phyloP scores from a whole-genome alignment of 2,329 filamentous ascomycete genomes.

The Alternaria viburni region DNA sequence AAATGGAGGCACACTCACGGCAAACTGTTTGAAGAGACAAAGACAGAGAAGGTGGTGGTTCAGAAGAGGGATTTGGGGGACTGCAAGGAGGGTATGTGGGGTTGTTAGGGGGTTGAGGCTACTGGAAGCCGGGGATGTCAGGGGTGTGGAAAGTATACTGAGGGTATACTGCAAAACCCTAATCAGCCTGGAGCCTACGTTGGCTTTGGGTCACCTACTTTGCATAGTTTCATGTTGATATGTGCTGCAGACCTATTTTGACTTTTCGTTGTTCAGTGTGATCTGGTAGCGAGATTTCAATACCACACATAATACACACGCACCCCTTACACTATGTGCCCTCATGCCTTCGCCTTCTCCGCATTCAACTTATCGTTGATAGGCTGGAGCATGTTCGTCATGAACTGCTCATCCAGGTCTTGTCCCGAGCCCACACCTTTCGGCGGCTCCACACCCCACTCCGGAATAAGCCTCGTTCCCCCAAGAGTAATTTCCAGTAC shows the following conservation, averaged over 20 bases:
- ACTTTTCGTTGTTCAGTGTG: neutral
- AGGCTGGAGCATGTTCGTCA: conserved; percentile 28
- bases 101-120: neutral
- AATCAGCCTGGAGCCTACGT: neutral
- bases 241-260: neutral
- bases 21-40: neutral
- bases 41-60: neutral
- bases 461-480: conserved; percentile 31
- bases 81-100: neutral
- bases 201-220: neutral
- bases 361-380: conserved; percentile 24
- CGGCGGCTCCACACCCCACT: conserved; percentile 36
- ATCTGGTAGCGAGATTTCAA: neutral
- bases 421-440: conserved; percentile 28
- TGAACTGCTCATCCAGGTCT: conserved; percentile 17
- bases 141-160: neutral
- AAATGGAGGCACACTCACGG: neutral
- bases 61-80: neutral
- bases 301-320: neutral
- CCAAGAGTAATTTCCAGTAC: conserved; percentile 29
- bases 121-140: neutral
- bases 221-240: neutral
- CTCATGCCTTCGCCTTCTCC: conserved; percentile 24
- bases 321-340: neutral
- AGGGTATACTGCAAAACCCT: neutral